Conservation (phyloP, 2,329 filamentous ascomycete species). For the Fusarium goolgardi region DNA sequence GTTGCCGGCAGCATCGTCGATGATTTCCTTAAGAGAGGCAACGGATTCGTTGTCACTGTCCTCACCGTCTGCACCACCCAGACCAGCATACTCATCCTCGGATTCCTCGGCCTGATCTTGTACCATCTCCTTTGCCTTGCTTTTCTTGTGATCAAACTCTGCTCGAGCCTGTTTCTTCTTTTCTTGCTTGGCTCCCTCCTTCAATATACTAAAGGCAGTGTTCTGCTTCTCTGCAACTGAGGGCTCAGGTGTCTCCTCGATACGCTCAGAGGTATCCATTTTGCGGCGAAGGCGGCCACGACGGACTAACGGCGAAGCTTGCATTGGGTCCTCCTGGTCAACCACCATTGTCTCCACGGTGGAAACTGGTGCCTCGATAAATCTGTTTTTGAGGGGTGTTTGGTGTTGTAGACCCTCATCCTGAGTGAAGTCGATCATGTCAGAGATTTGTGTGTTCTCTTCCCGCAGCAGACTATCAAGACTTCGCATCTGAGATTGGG, state of each 20-base stretch:
- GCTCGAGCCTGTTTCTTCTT: conserved; percentile 64
- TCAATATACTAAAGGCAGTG: conserved; percentile 76
- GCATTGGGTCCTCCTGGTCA: conserved; percentile 54
- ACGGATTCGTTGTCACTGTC: conserved; percentile 79
- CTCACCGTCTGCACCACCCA: conserved; percentile 91
- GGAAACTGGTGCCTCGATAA: conserved; percentile 72
- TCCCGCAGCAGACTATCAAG: conserved; percentile 67
- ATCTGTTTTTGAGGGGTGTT: conserved; percentile 76
- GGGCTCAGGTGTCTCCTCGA: conserved; percentile 41
- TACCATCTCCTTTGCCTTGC: conserved; percentile 86
- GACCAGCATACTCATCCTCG: conserved; percentile 95
- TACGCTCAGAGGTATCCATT: conserved; percentile 47
- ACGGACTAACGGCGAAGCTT: conserved; percentile 74
- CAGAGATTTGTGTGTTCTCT: conserved; percentile 71
- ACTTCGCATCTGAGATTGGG: conserved; percentile 69
- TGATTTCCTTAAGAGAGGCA: conserved; percentile 84
- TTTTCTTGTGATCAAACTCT: conserved; percentile 84
- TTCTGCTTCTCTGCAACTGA: conserved; percentile 24
- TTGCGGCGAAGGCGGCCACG: conserved; percentile 66
- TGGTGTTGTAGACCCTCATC: conserved; percentile 80
- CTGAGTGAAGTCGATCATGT: conserved; percentile 81
- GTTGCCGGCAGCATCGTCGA: conserved; percentile 83
- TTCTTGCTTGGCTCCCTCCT: conserved; percentile 68
- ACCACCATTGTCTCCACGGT: conserved; percentile 76
- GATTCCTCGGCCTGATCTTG: conserved; percentile 97